Conservation (phyloP, 164 flowering plant genomes). For the Amborella trichopoda region DNA sequence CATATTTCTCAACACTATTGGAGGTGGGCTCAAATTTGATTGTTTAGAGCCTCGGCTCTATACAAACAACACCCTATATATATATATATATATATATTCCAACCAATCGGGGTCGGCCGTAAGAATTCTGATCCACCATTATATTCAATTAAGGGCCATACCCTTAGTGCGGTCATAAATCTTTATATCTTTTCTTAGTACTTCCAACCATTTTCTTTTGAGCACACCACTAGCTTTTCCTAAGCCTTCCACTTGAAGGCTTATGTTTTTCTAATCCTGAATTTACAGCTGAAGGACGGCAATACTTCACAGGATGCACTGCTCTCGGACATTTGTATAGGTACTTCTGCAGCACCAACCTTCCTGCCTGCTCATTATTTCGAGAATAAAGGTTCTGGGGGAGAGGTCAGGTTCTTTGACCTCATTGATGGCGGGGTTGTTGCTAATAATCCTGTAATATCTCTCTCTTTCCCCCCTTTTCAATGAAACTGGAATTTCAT, state of each 20-base stretch:
- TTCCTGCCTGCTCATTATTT: slow-evolving; percentile 7
- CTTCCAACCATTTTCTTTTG: not conserved
- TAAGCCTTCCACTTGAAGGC: not conserved
- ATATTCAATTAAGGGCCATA: too few relatives aligned
- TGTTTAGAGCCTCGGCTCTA: too few relatives aligned
- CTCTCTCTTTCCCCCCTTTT: not conserved
- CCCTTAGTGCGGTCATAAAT: too few relatives aligned
- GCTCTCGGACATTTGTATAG: slow-evolving; percentile 8
- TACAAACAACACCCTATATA: too few relatives aligned
- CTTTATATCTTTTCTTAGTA: too few relatives aligned
- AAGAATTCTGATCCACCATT: too few relatives aligned
- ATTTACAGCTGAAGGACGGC: slow-evolving; percentile 3
- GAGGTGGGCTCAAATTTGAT: too few relatives aligned
- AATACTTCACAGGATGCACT: slow-evolving; percentile 2
- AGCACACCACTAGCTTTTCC: not conserved
- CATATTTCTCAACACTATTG: too few relatives aligned
- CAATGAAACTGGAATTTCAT: not conserved
- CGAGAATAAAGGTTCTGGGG: not conserved
- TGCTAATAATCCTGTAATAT: slow-evolving; percentile 9
- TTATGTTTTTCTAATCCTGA: not conserved
- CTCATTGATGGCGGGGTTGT: slow-evolving; percentile 11
- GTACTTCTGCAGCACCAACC: slow-evolving; percentile 11
- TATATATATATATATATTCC: too few relatives aligned
- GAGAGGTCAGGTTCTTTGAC: slow-evolving; percentile 2
- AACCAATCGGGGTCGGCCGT: too few relatives aligned